These are phyloP conservation scores for Quambalaria eucalypti DNA, from an alignment of 1,284 basidiomycete species.

Conservation along the genomic window DNA sequence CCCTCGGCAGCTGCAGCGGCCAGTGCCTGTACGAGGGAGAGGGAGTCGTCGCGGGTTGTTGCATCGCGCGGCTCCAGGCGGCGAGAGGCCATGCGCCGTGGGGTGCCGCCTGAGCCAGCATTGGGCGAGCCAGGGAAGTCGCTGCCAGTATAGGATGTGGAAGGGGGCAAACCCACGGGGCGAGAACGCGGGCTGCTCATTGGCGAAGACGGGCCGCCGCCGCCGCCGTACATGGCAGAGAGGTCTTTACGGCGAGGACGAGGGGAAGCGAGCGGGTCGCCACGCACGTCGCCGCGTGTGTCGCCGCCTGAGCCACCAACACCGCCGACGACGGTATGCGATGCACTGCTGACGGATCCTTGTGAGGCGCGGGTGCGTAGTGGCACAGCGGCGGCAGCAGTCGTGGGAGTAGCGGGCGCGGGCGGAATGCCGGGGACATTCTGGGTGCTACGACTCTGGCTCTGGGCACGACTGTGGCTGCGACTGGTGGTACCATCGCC, in stretches of 20 bases:
- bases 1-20: conserved; percentile 12
- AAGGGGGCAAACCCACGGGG: no score
- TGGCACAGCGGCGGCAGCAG: background rate
- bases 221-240: background rate
- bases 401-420: background rate
- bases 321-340: no score
- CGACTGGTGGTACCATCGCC: background rate
- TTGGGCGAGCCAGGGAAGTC: no score
- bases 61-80: background rate
- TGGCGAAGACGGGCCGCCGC: background rate
- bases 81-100: background rate
- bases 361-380: background rate
- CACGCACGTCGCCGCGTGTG: background rate
- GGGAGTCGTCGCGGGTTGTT: conserved; percentile 12
- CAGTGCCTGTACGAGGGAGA: conserved; percentile 12
- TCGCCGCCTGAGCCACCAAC: background rate
- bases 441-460: background rate
- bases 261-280: background rate
- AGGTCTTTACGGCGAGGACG: background rate
- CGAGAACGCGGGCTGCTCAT: no score
- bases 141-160: no score
- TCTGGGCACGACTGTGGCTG: background rate
- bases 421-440: background rate
- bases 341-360: background rate
- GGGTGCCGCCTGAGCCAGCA: no score